Percentiles rank a stretch among this genome's conserved stretches.
These are phyloP conservation scores for Cytospora piceicola DNA, from an alignment of 2,329 filamentous ascomycete genomes.

Conservation along the genomic window DNA sequence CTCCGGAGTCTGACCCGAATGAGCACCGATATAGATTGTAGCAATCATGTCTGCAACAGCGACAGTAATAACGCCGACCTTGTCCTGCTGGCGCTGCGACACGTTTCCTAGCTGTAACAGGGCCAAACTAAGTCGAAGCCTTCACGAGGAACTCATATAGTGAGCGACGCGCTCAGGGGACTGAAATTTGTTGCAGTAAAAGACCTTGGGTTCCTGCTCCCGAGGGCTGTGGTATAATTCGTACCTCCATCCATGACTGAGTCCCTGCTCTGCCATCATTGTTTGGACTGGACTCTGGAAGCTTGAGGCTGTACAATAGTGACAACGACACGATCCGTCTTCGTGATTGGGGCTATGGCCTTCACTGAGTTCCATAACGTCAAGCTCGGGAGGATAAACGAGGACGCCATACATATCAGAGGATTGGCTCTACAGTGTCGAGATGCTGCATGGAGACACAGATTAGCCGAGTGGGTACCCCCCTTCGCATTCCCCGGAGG, in stretches of 20 bases:
- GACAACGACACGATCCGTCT: slow-evolving; percentile 22
- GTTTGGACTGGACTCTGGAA: slow-evolving; percentile 1
- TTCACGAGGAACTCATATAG: not conserved
- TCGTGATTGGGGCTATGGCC: not conserved
- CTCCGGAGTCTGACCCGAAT: slow-evolving; percentile 29
- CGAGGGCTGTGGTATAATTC: slow-evolving; percentile 14
- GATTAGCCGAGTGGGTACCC: not conserved
- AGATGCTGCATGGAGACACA: not conserved
- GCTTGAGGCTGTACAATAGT: not conserved
- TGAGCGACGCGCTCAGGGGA: slow-evolving; percentile 4
- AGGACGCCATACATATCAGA: not conserved
- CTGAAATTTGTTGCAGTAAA: slow-evolving; percentile 6
- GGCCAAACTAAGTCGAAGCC: slow-evolving; percentile 22
- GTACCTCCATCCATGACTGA: slow-evolving; percentile 15
- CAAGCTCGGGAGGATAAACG: not conserved
- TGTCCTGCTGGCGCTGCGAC: slow-evolving; percentile 7
- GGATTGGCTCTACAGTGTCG: not conserved
- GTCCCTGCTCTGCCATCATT: not conserved
- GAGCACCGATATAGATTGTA: slow-evolving; percentile 11
- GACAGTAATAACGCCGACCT: slow-evolving; percentile 11
- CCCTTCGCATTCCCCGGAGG: not conserved
- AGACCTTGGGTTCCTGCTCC: slow-evolving; percentile 6
- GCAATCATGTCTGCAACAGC: slow-evolving; percentile 14
- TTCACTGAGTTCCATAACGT: not conserved
- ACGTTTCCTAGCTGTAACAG: slow-evolving; percentile 2